These are phyloP conservation scores for Nelumbo lutea DNA, from an alignment of 164 flowering plant genomes.

Conservation along the genomic window DNA sequence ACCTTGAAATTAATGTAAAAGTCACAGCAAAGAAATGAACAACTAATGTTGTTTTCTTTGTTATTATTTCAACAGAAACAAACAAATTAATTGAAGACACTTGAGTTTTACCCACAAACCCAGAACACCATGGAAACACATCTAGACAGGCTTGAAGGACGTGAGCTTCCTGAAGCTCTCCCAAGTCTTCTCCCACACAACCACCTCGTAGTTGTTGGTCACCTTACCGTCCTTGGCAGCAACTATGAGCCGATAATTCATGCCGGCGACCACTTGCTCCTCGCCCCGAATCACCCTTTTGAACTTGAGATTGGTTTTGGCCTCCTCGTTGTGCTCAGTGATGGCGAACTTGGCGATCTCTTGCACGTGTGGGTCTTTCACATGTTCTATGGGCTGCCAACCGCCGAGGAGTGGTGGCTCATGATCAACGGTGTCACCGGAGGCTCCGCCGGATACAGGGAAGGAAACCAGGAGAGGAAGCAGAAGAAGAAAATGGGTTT, in stretches of 20 bases:
- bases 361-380: conserved; percentile 26
- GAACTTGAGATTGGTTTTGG: conserved; percentile 18
- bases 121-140: too few species aligned
- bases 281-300: conserved; percentile 29
- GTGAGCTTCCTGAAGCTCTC: conserved; percentile 14
- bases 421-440: not conserved
- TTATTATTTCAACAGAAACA: too few species aligned
- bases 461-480: not conserved
- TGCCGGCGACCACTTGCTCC: conserved; percentile 38
- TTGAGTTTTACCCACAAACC: too few species aligned
- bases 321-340: conserved; percentile 28
- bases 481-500: not conserved
- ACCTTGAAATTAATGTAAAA: too few species aligned
- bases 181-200: conserved; percentile 20
- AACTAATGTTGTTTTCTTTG: too few species aligned
- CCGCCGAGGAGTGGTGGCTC: conserved; percentile 11
- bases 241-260: conserved; percentile 31
- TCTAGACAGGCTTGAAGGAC: conserved; percentile 10
- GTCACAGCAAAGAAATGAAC: too few species aligned
- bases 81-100: too few species aligned
- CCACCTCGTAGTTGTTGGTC: conserved; percentile 5
- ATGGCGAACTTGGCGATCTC: conserved; percentile 41
- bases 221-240: conserved; percentile 18
- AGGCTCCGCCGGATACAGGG: not conserved
- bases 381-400: conserved; percentile 27